Evolutionary conservation across 306 rosid species (phyloP).

Genomic region (Citrullus amarus): DNA sequence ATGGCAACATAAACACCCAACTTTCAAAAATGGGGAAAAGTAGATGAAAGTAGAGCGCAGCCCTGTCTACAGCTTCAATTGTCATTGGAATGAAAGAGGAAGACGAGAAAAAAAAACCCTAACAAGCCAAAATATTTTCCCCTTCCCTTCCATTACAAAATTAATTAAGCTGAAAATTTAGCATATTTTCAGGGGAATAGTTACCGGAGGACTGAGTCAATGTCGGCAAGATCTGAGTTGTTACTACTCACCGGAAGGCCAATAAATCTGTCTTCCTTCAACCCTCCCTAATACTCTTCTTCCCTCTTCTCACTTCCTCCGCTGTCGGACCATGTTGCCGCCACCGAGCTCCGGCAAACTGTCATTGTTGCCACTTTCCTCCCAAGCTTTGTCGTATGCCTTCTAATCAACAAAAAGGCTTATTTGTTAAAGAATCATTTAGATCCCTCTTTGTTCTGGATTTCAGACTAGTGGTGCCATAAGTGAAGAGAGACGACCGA

Average conservation of each 20-base stretch:
- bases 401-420: no score
- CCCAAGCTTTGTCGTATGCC: no score
- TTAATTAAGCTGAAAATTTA: constrained; percentile 1
- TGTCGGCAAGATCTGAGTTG: constrained; percentile 11
- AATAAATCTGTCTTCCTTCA: constrained; percentile 1
- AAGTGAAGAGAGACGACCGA: no score
- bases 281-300: background rate
- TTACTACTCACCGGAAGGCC: background rate
- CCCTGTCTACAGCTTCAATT: background rate
- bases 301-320: no score
- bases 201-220: constrained; percentile 11
- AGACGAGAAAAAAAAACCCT: background rate
- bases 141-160: background rate
- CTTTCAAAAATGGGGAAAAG: background rate
- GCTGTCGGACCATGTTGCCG: no score
- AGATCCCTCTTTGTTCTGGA: no score
- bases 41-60: background rate
- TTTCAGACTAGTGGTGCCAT: no score
- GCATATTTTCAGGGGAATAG: constrained; percentile 5
- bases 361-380: no score
- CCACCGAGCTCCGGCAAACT: no score
- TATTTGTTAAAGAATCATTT: no score
- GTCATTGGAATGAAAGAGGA: background rate
- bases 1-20: background rate
- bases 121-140: background rate